Evolutionary conservation across 176 grass and related monocot genomes (phyloP).

Genomic region (Puya raimondii): DNA sequence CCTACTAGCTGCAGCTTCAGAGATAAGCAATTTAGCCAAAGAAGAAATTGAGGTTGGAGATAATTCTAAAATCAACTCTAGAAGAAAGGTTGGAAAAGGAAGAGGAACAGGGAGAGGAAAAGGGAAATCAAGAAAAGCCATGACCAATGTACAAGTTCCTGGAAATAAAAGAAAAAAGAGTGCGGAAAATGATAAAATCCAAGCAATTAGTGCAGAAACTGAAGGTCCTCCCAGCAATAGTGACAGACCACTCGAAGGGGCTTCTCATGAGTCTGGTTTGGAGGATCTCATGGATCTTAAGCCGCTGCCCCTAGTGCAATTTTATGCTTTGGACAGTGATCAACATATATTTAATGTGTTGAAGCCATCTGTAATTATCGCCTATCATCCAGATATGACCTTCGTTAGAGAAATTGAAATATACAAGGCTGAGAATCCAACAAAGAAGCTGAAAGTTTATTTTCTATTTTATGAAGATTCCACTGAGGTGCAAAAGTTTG

Average conservation of each 20-base stretch:
- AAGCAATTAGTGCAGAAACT: conserved; percentile 22
- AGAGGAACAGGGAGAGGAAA: conserved; percentile 46
- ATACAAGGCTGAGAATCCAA: conserved; percentile 80
- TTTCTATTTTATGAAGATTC: conserved; percentile 97
- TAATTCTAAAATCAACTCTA: conserved; percentile 28
- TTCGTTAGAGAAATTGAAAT: conserved; percentile 95
- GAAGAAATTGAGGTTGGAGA: conserved; percentile 29
- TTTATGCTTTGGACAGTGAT: conserved; percentile 76
- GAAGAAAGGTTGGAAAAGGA: conserved; percentile 12
- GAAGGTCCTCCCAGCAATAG: conserved; percentile 25
- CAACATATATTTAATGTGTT: conserved; percentile 64
- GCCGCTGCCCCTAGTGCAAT: conserved; percentile 65
- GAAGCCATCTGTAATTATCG: conserved; percentile 78
- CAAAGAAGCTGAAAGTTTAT: conserved; percentile 66
- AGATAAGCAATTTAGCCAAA: conserved; percentile 49
- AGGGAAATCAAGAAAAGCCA: conserved; percentile 36
- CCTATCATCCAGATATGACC: conserved; percentile 91
- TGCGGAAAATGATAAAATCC: conserved; percentile 23
- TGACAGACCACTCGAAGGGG: conserved; percentile 15
- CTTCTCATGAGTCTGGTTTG: conserved; percentile 21
- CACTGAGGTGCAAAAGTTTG: conserved; percentile 77
- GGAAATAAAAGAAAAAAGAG: conserved; percentile 25
- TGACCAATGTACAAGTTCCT: conserved; percentile 15
- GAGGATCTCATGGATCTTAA: conserved; percentile 31
- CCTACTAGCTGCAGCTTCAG: conserved; percentile 67